A percentile compares a stretch with the other conserved stretches of the same genome.
These are phyloP conservation scores for Fusarium sp. DNA, from an alignment of 2,329 filamentous ascomycete species.

Conservation along the genomic window DNA sequence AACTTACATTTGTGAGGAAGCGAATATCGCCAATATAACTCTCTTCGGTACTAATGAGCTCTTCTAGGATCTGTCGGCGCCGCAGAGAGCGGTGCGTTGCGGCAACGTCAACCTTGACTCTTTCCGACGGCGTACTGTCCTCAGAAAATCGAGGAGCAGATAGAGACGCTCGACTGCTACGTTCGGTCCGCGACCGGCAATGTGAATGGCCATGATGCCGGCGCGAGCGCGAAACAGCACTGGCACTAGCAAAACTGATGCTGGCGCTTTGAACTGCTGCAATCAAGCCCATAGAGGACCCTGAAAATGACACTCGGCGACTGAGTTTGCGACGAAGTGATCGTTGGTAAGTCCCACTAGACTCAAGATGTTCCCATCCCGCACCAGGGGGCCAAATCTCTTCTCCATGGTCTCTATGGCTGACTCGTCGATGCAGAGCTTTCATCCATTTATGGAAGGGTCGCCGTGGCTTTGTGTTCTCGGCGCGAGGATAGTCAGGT, in stretches of 20 bases:
- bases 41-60: slow-evolving; percentile 88
- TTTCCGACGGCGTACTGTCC: slow-evolving; percentile 74
- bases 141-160: slow-evolving; percentile 74
- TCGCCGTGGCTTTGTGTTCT: slow-evolving; percentile 41
- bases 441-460: slow-evolving; percentile 83
- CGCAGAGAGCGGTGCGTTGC: slow-evolving; percentile 81
- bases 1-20: slow-evolving; percentile 84
- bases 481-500: slow-evolving; percentile 17
- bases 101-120: slow-evolving; percentile 71
- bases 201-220: slow-evolving; percentile 66
- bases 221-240: slow-evolving; percentile 74
- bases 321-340: slow-evolving; percentile 28
- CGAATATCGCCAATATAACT: slow-evolving; percentile 90
- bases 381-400: slow-evolving; percentile 8
- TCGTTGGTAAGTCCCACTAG: slow-evolving; percentile 9
- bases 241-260: slow-evolving; percentile 81
- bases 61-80: slow-evolving; percentile 84
- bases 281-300: slow-evolving; percentile 84
- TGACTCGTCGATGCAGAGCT: slow-evolving; percentile 73
- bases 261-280: slow-evolving; percentile 86
- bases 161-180: slow-evolving; percentile 74
- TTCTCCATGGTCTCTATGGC: slow-evolving; percentile 57
- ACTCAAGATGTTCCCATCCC: slow-evolving; percentile 23
- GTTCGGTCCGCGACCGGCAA: slow-evolving; percentile 71
- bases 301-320: slow-evolving; percentile 75